A percentile compares a stretch with the other conserved stretches of the same genome.
Conservation (phyloP, 176 grass and related monocot species). For the Elymus sibiricus region DNA sequence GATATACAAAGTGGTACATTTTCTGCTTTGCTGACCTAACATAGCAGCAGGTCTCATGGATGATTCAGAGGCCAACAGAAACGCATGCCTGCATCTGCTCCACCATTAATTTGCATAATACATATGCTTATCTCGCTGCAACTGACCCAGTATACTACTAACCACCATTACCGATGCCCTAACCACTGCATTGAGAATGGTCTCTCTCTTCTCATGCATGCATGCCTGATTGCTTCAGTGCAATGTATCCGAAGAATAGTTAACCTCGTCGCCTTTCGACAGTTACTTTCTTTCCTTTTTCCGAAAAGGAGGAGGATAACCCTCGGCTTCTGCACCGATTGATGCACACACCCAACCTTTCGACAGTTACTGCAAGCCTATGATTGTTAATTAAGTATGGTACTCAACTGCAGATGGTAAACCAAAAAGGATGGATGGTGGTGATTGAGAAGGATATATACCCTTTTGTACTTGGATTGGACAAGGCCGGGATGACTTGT, state of each 20-base stretch:
- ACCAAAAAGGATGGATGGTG: background rate
- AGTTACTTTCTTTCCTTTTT: background rate
- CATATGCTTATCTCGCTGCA: conserved; percentile 25
- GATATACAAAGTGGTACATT: background rate
- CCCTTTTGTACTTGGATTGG: conserved; percentile 28
- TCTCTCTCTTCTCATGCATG: background rate
- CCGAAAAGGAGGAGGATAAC: no score
- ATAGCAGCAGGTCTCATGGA: background rate
- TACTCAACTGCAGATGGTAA: background rate
- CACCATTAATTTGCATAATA: conserved; percentile 18
- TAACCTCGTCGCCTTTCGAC: background rate
- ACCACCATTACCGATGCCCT: conserved; percentile 27
- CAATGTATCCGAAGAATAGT: conserved; percentile 5
- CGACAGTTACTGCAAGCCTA: conserved; percentile 10
- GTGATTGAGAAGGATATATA: conserved; percentile 6
- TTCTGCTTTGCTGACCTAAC: conserved; percentile 33
- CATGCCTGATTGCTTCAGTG: background rate
- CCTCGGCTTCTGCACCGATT: no score
- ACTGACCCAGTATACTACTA: conserved; percentile 19
- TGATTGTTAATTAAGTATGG: background rate
- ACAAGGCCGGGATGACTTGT: conserved; percentile 30
- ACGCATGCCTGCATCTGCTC: conserved; percentile 45
- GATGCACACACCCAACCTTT: no score
- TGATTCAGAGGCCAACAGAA: conserved; percentile 33
- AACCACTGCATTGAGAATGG: conserved; percentile 31